These are phyloP conservation scores for Beauveria medogensis DNA, from an alignment of 2,329 filamentous ascomycete species.

Conservation along the genomic window DNA sequence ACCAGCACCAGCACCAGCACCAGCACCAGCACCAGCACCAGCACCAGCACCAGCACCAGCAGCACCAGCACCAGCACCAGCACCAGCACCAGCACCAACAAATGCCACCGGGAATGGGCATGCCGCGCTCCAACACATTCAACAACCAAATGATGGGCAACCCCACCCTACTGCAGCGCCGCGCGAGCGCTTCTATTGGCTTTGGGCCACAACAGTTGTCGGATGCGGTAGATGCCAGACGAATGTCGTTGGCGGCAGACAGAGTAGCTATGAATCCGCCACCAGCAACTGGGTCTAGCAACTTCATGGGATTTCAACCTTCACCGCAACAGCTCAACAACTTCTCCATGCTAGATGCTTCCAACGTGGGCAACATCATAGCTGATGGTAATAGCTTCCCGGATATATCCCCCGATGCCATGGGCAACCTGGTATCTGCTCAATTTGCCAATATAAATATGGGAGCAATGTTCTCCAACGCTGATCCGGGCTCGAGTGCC, in stretches of 20 bases:
- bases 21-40: constrained; percentile 3
- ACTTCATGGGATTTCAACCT: constrained; percentile 6
- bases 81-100: background rate
- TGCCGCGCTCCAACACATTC: background rate
- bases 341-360: constrained; percentile 5
- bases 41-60: background rate
- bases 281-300: background rate
- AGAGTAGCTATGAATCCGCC: constrained; percentile 1
- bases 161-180: background rate
- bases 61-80: background rate
- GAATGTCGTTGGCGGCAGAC: constrained; percentile 3
- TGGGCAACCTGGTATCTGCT: constrained; percentile 5
- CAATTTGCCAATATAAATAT: constrained; percentile 9
- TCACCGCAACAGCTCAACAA: background rate
- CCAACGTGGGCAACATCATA: constrained; percentile 5
- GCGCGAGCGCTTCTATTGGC: constrained; percentile 2
- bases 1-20: background rate
- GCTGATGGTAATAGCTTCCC: background rate
- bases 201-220: constrained; percentile 1
- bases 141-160: constrained; percentile 5
- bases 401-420: constrained; percentile 4
- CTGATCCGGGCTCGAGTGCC: background rate
- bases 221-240: background rate
- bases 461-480: constrained; percentile 5
- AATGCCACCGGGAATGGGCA: background rate